Base-by-base conservation (phyloP, 2,329 filamentous ascomycete species). In the Penicillium brasilianum region DNA sequence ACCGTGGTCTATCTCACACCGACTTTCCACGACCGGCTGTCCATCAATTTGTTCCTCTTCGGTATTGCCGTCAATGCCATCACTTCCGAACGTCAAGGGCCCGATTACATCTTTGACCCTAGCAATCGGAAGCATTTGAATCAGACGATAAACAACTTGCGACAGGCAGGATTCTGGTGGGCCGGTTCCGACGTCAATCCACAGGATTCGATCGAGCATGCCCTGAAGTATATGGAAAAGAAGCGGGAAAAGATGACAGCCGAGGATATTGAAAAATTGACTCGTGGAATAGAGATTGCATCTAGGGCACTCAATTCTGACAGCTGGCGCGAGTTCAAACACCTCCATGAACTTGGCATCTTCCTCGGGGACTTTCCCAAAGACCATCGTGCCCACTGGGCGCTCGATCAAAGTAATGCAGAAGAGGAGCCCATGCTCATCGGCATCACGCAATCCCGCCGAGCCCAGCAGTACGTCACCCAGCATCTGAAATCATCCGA, bases 61-160 rank as follows among this genome's bases (percentile, higher is more conserved):
- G 88, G 92, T 72, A 86, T 97, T 50, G 88, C 91, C 1, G 89
- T 92, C 66, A 98, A 98, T 72, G 88, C 92, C 0, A 88, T 98
- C 0, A 93, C 93, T 25, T 97, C 93, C 5, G 91, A 97, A 71
- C 83, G 93, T 11, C 87, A 85, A 0, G 94, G 94, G 69, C 82
- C 86, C 58, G 93, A 97, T 73, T 97, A 97, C 72, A 89, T 98
- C 65, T 97, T 97, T 69, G 90, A 97, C 69, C 85, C 86, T 0
- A 87, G 84, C 13, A 93, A 93, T 68, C 80, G 85, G 32, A 89
- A 87, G 63, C 83, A 84, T 41, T 80, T 96, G 13, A 78, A 88
- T 28, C 82, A 86, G 56, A 80, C 96, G 2, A 89, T 96, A 4
- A 84, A 84, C 58, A 97, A 97, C 70, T 76, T 97, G 48, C 87